phyloP scores from a whole-genome alignment of 176 grass and related monocot genomes.

The Carex cristatella region DNA sequence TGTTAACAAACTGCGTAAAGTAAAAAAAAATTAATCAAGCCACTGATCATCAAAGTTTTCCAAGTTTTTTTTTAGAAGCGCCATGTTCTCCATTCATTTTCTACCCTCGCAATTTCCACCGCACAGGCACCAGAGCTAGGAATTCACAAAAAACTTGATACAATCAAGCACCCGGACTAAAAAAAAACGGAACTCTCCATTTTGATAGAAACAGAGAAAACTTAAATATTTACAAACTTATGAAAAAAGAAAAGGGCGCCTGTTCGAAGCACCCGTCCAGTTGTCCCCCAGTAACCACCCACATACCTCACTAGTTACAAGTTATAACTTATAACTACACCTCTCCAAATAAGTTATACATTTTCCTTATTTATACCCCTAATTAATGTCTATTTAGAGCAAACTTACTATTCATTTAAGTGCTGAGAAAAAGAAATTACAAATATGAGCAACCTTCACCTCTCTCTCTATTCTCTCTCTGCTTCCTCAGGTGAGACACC shows the following conservation, averaged over 20 bases:
- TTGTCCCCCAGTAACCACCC: not conserved
- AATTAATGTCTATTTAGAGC: not conserved
- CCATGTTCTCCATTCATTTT: not conserved
- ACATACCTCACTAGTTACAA: not conserved
- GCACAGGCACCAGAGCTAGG: not conserved
- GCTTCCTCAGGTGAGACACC: not conserved
- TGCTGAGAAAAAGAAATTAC: not conserved
- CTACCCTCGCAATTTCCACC: not conserved
- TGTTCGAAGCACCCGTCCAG: slow-evolving; percentile 6
- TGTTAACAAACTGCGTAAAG: too few species aligned
- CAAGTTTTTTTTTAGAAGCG: not conserved
- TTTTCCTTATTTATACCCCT: not conserved
- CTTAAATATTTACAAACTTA: not conserved
- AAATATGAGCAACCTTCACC: not conserved
- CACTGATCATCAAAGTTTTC: too few species aligned
- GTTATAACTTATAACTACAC: not conserved
- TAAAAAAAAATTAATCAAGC: too few species aligned
- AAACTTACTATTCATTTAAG: not conserved
- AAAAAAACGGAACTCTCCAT: not conserved
- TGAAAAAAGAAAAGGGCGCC: not conserved
- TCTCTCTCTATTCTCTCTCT: not conserved
- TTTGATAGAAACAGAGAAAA: not conserved
- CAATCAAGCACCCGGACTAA: not conserved
- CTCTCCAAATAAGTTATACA: not conserved
- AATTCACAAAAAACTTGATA: not conserved